Evolutionary conservation across 1,139 yeast genomes (phyloP), one percentile per base, ranked within the genome.

Genomic region (Hansenula sp.): DNA sequence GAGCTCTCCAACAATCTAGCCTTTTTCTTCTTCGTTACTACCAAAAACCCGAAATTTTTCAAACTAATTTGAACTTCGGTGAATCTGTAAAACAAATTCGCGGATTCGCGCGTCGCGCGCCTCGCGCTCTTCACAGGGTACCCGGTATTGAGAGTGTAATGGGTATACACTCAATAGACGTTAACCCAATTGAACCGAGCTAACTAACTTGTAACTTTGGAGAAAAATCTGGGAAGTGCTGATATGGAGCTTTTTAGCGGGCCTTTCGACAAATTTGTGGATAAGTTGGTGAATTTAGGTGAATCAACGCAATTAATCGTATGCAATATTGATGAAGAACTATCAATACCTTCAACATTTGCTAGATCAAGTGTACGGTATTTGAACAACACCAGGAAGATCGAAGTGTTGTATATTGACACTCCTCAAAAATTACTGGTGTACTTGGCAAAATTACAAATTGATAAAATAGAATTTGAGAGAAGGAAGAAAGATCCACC

Each of bases 381-480:
- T 15, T 42, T 52, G 1, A 42, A 47, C 15, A 47, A 52, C 13
- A 41, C 54, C 19, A 38, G 48, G 4, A 46, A 55, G 16, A 46
- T 61, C n/a, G 48, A 58, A 19, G 47, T 63, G 6, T 36, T 65
- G 6, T 57, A 62, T 42, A 43, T 64, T 17, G 55, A 52, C 36
- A 54, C 57, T 11, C 38, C 57, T 17, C 63, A 59, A 46, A 57
- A 58, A 39, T 41, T 65, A 21, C 55, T 59, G 36, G 63, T 65
- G 55, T 62, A 58, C 42, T 38, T 65, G 40, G 59, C 62, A 42
- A 57, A 61, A 41, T 44, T 61, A 16, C 63, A 62, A 43, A 54
- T 54, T 3, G 62, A 54, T 7, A 43, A 42, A 13, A 37, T 34
- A 6, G 27, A 34, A 13, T 35, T 30, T 6, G 17, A 8, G 32